phyloP scores from a whole-genome alignment of 345 rosid genomes.

The Eucalyptus pumila region DNA sequence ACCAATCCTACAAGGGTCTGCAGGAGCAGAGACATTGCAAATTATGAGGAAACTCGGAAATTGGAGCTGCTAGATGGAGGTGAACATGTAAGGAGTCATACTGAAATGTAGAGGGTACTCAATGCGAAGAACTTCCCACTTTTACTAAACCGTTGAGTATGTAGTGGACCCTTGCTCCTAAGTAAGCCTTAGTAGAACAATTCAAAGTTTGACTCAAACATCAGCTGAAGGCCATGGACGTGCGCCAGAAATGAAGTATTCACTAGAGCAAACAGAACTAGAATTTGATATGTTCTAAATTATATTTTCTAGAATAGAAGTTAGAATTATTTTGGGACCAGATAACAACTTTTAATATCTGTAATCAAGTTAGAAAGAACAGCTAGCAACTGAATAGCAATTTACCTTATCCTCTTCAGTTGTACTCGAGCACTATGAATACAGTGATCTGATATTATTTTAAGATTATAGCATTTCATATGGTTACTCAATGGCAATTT shows the following conservation, averaged over 20 bases:
- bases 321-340: background rate
- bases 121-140: background rate
- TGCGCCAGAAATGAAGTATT: background rate
- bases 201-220: background rate
- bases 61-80: background rate
- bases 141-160: background rate
- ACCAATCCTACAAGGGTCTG: constrained; percentile 66
- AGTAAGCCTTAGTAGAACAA: background rate
- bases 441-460: background rate
- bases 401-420: background rate
- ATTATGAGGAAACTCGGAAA: background rate
- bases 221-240: background rate
- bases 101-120: background rate
- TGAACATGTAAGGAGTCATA: background rate
- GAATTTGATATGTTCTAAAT: background rate
- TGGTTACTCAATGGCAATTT: background rate
- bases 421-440: background rate
- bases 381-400: background rate
- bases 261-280: background rate
- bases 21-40: background rate
- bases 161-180: background rate
- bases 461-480: background rate
- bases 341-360: background rate
- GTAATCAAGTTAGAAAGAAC: background rate
- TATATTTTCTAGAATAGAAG: background rate